Evolutionary conservation across 345 rosid genomes (phyloP), one percentile per base, ranked within the genome.

Genomic region (Eucalyptus marginata): DNA sequence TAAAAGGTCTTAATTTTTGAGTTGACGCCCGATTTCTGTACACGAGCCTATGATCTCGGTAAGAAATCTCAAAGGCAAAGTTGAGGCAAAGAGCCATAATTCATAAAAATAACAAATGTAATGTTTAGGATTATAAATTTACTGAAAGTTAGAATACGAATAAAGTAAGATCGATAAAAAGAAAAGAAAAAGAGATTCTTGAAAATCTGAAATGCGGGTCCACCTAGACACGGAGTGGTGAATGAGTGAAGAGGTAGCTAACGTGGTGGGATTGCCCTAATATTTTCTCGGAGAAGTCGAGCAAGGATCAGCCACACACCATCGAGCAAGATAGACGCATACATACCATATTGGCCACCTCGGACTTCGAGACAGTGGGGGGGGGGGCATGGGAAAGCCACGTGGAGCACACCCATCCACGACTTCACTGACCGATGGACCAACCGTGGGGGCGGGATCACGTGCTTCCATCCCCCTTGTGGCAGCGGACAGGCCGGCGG

Each of bases 1-100:
- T 56, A 4, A 56, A 56, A 10, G 29, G 29, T 56, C 62, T 10
- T 56, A 56, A 56, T 56, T 56, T 13, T 24, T 10, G 29, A 10
- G 29, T 56, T 10, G 0, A 24, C 2, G 0, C 22, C 0, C 1
- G 0, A 52, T 52, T 52, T 5, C 10, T 52, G 0, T 24, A 2
- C 29, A 0, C 0, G 1, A 56, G 13, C 62, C 62, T 56, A 56
- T 56, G 13, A 56, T 56, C 13, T 25, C 31, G 1, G 29, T 10
- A 59, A 10, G 31, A 59, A 59, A 59, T 59, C 4, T 59, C 14
- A 0, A 56, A 2, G 2, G 29, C 29, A 56, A 56, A 56, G 62
- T 56, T 56, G 62, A 56, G 62, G 62, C 12, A 56, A 56, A 56
- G 62, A 56, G 62, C 29, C 29, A 56, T 56, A 56, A 56, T 56